Percentiles rank a stretch among this genome's conserved stretches.
These are phyloP conservation scores for Penicillium sp. DNA, from an alignment of 2,329 filamentous ascomycete species.

Conservation along the genomic window DNA sequence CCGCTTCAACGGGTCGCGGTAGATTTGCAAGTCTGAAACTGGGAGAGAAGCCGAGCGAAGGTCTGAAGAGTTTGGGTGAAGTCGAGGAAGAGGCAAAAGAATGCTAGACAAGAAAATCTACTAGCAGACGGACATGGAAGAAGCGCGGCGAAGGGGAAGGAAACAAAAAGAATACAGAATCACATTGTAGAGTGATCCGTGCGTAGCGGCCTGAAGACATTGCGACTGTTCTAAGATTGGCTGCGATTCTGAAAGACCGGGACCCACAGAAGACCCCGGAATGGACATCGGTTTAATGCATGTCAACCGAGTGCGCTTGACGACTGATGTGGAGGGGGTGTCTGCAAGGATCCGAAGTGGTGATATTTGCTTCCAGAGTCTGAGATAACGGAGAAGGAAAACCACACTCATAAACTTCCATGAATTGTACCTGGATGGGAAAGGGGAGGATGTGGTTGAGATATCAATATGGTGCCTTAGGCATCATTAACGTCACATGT, in stretches of 20 bases:
- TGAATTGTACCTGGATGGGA: background rate
- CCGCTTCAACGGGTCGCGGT: background rate
- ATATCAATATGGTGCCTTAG: constrained; percentile 4
- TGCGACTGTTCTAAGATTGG: constrained; percentile 9
- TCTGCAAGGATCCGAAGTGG: background rate
- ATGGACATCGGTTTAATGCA: constrained; percentile 6
- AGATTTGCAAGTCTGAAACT: background rate
- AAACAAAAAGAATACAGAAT: constrained; percentile 13
- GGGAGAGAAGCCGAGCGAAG: background rate
- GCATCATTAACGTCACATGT: constrained; percentile 14
- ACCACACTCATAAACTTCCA: background rate
- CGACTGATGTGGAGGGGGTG: background rate
- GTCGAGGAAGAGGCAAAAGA: background rate
- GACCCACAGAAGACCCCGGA: constrained; percentile 20
- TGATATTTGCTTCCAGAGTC: background rate
- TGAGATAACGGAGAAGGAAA: background rate
- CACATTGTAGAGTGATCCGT: background rate
- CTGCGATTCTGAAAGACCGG: constrained; percentile 1
- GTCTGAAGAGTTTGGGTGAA: background rate
- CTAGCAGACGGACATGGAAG: background rate
- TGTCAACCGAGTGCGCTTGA: constrained; percentile 1
- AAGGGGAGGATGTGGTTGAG: background rate
- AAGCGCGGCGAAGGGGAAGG: constrained; percentile 6
- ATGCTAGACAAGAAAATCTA: background rate
- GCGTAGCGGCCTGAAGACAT: background rate